Base-by-base conservation (phyloP, 306 rosid species). In the Sechiopsis laciniata region DNA sequence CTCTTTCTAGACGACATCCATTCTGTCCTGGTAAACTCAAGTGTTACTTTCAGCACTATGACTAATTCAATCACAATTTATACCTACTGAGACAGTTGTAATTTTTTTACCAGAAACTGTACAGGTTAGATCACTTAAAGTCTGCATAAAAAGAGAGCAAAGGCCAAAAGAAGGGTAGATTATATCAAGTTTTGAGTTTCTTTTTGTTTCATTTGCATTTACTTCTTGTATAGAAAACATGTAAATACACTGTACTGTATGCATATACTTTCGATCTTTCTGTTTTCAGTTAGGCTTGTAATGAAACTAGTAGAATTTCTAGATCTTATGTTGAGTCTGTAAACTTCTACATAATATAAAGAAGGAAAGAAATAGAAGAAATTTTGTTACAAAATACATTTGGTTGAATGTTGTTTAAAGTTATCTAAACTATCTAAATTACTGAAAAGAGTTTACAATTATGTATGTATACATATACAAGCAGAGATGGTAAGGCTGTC, bases 1-100 rank as follows among this genome's bases (percentile, higher is more conserved):
- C 95, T 95, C 63, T 85, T 82, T 59, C 89, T 91, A n/a, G 96
- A 87, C 21, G 84, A 85, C 32, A 78, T 88, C 78, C 96, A 89
- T 78, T 76, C 78, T 64, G 76, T 89, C 74, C 84, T 89, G 84
- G 97, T 94, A 86, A 77, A 14, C 48, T 8, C 59, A 19, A 40
- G 58, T 50, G 22, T 69, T 50, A 50, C 5, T 57, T 73, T 53
- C 45, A 26, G 60, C 40, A 21, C 15, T 73, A 16, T 1, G 32
- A 53, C 26, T 50, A 54, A 45, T 12, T 51, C 40, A 42, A 9
- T 9, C 1, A 22, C 29, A 7, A 11, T 59, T 37, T 14, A 32
- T 32, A 40, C 52, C 59, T 20, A 50, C 17, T 21, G 14, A 50
- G 20, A 21, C 17, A 35, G 56, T 20, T 60, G 50, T 8, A 11